Conservation (phyloP, 495 filamentous ascomycete species). For the Penicillium canariense region DNA sequence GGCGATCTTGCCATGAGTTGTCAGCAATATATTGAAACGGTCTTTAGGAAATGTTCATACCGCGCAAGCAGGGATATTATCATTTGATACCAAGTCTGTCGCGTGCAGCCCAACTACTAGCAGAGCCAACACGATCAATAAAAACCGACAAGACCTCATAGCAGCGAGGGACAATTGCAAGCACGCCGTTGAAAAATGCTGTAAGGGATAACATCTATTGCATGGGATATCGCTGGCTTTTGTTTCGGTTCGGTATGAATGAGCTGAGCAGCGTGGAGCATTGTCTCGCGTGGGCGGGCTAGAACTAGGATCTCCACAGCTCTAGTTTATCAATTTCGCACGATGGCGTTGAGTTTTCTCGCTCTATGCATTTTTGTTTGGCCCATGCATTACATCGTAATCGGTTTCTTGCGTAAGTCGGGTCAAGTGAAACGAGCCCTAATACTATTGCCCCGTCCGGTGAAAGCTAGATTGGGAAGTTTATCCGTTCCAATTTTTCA, state of each 20-base stretch:
- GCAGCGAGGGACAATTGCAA: background rate
- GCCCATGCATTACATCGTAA: background rate
- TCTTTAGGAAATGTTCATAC: background rate
- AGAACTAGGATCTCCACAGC: background rate
- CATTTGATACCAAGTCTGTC: background rate
- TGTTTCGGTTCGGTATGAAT: slow-evolving; percentile 9
- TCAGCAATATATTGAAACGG: background rate
- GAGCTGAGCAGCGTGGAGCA: slow-evolving; percentile 9
- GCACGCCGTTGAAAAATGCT: background rate
- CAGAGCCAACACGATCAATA: slow-evolving; percentile 8
- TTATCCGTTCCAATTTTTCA: slow-evolving; percentile 1
- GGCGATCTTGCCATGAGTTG: background rate
- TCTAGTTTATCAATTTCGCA: slow-evolving; percentile 9
- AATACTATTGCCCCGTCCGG: background rate
- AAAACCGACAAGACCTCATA: slow-evolving; percentile 8
- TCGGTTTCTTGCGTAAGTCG: background rate
- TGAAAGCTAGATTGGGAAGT: slow-evolving; percentile 5
- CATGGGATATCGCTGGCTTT: slow-evolving; percentile 5
- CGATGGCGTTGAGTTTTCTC: slow-evolving; percentile 1
- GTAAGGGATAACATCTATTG: background rate
- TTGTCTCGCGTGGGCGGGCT: background rate
- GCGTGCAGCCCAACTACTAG: slow-evolving; percentile 5
- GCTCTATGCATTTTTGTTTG: background rate
- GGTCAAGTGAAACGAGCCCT: slow-evolving; percentile 13
- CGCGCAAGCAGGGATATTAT: slow-evolving; percentile 12